Percentiles rank a stretch among this genome's conserved stretches.
Evolutionary conservation across 2,329 filamentous ascomycete species (phyloP).

Genomic region (Colletotrichum euphorbiae): DNA sequence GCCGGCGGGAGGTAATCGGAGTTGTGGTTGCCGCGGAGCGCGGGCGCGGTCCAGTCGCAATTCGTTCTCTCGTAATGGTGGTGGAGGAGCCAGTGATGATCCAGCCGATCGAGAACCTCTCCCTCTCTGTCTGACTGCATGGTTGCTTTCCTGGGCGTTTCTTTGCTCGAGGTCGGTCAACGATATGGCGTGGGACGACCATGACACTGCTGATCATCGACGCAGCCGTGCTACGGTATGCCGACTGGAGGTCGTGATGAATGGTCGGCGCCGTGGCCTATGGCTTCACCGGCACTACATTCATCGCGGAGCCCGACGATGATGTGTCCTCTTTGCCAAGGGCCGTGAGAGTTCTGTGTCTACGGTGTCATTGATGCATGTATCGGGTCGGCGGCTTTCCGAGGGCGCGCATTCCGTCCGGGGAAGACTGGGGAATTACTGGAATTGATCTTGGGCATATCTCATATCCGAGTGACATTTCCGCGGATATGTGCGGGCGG

Average conservation of each 20-base stretch:
- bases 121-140: slow-evolving; percentile 2
- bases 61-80: not conserved
- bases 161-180: not conserved
- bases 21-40: slow-evolving; percentile 14
- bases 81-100: not conserved
- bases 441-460: not conserved
- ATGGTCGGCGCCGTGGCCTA: not conserved
- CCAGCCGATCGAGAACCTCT: not conserved
- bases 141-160: not conserved
- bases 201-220: not conserved
- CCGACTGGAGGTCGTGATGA: not conserved
- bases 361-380: not conserved
- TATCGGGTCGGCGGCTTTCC: not conserved
- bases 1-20: slow-evolving; percentile 11
- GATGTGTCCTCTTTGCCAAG: not conserved
- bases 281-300: not conserved
- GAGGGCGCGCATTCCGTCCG: slow-evolving; percentile 20
- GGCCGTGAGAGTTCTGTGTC: not conserved
- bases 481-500: too few species aligned
- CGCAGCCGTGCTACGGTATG: not conserved
- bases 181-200: not conserved
- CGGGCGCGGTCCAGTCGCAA: not conserved
- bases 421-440: not conserved
- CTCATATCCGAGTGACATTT: too few species aligned
- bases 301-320: not conserved